Conservation (phyloP, 441 rosid species). For the Brassica balearica region DNA sequence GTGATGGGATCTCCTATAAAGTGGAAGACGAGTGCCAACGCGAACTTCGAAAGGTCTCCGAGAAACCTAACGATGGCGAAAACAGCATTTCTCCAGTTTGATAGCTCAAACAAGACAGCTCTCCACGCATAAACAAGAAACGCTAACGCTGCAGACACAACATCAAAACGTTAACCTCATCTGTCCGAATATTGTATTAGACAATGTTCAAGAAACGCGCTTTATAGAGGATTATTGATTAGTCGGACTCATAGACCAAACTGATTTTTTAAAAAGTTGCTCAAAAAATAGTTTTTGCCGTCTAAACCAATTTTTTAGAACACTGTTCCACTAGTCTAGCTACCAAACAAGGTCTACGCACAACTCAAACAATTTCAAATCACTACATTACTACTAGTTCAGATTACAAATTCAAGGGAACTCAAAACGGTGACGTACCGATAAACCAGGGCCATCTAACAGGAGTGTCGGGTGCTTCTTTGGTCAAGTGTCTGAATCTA, state of each 20-base stretch:
- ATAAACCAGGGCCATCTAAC: slow-evolving; percentile 84
- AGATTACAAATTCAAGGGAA: background rate
- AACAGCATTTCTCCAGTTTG: slow-evolving; percentile 69
- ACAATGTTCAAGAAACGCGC: background rate
- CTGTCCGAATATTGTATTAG: background rate
- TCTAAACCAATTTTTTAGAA: too few relatives aligned
- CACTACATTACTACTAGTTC: background rate
- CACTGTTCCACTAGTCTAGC: background rate
- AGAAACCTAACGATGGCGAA: slow-evolving; percentile 52
- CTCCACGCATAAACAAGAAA: slow-evolving; percentile 88
- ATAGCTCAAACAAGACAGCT: slow-evolving; percentile 76
- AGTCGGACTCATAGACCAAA: too few relatives aligned
- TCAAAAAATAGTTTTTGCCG: too few relatives aligned
- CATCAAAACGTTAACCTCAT: slow-evolving; percentile 2
- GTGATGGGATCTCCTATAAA: slow-evolving; percentile 84
- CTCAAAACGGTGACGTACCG: slow-evolving; percentile 52
- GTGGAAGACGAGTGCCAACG: slow-evolving; percentile 68
- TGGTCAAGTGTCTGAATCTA: slow-evolving; percentile 80
- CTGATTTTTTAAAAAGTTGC: too few relatives aligned
- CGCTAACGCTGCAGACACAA: slow-evolving; percentile 56
- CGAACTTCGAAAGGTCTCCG: slow-evolving; percentile 66
- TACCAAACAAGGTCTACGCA: background rate
- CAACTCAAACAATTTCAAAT: background rate
- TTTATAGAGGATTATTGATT: too few relatives aligned
- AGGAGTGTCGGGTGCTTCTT: slow-evolving; percentile 78